Base-by-base conservation (phyloP, 495 filamentous ascomycete genomes). In the Penicillium riverlandense region DNA sequence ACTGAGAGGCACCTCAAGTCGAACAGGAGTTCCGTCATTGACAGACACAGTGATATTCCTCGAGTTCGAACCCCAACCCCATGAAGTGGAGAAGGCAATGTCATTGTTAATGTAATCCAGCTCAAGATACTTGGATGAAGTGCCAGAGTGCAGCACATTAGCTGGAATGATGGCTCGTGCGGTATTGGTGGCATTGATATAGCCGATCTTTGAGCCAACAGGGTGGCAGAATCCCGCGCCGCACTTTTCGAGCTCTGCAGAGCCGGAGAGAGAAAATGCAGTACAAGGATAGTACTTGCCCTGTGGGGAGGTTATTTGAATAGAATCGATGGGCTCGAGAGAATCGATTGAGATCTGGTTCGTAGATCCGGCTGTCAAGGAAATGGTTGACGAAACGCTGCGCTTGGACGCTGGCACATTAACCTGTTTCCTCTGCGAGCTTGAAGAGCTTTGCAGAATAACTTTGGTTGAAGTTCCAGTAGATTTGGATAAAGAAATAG, bases 31-130 rank as follows among this genome's bases (percentile, higher is more conserved):
- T 2, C 48, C 53, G 7, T 54, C 65, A 32, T 77, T 77, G 0
- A 79, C 56, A 0, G 59, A 40, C 11, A 77, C 46, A 1, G 72
- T 74, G 29, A 76, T 59, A 41, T 76, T 77, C 1, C 71, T 52
- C 0, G 67, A 60, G 33, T 75, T 77, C 0, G 63, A 57, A 0
- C 70, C 72, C 38, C 52, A 63, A 0, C 41, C 56, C 68, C 67
- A 76, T 7, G 69, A 49, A 2, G 51, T 65, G 1, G 61, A 54
- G 13, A 75, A 64, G 0, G 75, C 66, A 38, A 78, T 52, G 6
- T 74, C 73, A 42, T 77, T 73, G 49, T 77, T 76, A 50, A 75
- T 71, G 35, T 70, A 76, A 48, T 72, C 66, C 10, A 77, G 44
- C 14, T 67, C 66, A 5, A 72, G 29, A 27, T 67, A 65, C 47